Evolutionary conservation across 768 basidiomycete species (phyloP), one percentile per base, ranked within the genome.

Genomic region (Phaeotremella skinneri): DNA sequence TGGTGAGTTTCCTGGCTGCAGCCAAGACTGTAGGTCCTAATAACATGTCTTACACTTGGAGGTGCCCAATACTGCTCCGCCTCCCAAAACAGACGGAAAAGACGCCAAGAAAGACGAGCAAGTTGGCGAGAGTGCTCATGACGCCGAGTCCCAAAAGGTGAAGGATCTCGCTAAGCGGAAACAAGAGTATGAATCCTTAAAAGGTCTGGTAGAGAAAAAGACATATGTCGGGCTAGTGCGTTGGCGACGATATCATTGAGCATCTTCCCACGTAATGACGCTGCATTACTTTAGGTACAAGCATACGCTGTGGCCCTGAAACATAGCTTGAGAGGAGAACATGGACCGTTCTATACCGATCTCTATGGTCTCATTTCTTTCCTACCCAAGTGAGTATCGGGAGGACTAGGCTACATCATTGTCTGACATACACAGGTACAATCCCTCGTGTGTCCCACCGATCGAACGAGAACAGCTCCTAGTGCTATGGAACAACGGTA

Each of bases 281-380:
- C 56, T 66, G 59, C 62, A 42, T 4, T 3, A 4, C 1, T 4
- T 2, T 62, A 86, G 85, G 79, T 87, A 20, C 85, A 86, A 80
- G 86, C 85, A 0, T 87, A 83, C 68, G 80, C 85, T 1, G 85
- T 87, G 3, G 77, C 86, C 3, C 81, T 87, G 52, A 87, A 88
- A 56, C 70, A 74, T 59, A 56, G 62, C 71, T 82, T 89, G 13
- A 84, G 87, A 34, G 83, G 82, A 5, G 88, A 88, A 71, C 75
- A 80, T 14, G 87, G 88, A 1, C 81, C 85, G 4, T 90, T 85
- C 78, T 88, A 87, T 69, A 80, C 85, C 39, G 87, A 89, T 67
- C 80, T 89, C 23, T 90, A 86, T 67, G 83, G 84, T 11, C 79
- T 88, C 48, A 80, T 88, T 54, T 84, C 81, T 65, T 84, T 85